Evolutionary conservation across 208 protist genomes (phyloP), one percentile per base, ranked within the genome.

Genomic region (Trypanosoma avium): DNA sequence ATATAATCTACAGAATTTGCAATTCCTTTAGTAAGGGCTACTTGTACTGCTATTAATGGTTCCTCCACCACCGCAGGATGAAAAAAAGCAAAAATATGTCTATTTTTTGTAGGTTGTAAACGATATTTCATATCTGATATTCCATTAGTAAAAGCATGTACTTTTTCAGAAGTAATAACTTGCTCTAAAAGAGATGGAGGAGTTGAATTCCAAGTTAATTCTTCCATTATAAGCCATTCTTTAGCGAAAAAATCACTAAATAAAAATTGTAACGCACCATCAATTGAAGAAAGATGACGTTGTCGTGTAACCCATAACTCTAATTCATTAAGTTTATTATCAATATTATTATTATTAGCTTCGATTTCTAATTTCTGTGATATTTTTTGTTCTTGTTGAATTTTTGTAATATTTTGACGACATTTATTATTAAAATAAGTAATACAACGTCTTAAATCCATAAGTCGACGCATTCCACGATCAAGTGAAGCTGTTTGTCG

Each of bases 21-120:
- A 60, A 95, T 88, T 22, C 78, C 78, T 54, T 69, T 58, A 13
- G 79, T 88, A 10, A 92, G 65, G 4, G 89, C 84, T 26, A 95
- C 89, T 68, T 95, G 89, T 42, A 95, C 81, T 10, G 86, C 77
- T 29, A 93, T 86, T 19, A 95, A 78, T 33, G 89, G 89, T 70
- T 91, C 86, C 70, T 90, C 85, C 33, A 85, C 82, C 17, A 95
- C 79, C 15, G 77, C 59, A 10, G 90, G 83, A 61, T 95, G 90
- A 30, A 92, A 74, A 61, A 95, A 92, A 22, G 82, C 82, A 64
- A 92, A 95, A 43, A 93, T 57, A 61, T 90, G 80, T 24, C 90
- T 70, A 49, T 89, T 62, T 42, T 73, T 67, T 7, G 86, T 68
- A 12, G 85, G 85, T 61, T 86, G 82, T 55, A 92, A 57, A 24